Evolutionary conservation across 2,329 filamentous ascomycete genomes (phyloP).

Genomic region (Colletotrichum agaves): DNA sequence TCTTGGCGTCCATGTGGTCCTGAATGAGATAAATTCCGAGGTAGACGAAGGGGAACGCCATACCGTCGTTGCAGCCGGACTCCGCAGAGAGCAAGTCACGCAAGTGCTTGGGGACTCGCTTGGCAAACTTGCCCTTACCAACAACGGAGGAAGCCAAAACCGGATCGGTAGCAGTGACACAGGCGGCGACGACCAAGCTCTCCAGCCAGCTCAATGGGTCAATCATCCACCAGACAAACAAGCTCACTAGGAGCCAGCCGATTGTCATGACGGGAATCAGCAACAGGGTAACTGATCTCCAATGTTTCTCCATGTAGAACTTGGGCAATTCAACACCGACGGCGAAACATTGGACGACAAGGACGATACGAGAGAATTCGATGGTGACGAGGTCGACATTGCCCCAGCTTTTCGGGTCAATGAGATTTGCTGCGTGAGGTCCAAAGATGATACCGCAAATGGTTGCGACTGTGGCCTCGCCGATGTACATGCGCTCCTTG

Average conservation of each 20-base stretch:
- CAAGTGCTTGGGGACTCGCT: slow-evolving; percentile 96
- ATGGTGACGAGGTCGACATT: slow-evolving; percentile 87
- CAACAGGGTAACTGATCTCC: slow-evolving; percentile 89
- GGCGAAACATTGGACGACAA: slow-evolving; percentile 93
- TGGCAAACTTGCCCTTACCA: slow-evolving; percentile 98
- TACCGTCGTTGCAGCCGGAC: slow-evolving; percentile 98
- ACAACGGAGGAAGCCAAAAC: slow-evolving; percentile 97
- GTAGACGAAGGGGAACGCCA: slow-evolving; percentile 99
- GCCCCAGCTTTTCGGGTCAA: slow-evolving; percentile 81
- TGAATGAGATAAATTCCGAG: slow-evolving; percentile 89
- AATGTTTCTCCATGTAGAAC: slow-evolving; percentile 98
- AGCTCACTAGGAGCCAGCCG: slow-evolving; percentile 91
- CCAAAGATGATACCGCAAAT: slow-evolving; percentile 90
- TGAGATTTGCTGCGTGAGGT: slow-evolving; percentile 83
- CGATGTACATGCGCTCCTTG: slow-evolving; percentile 98
- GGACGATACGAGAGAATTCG: slow-evolving; percentile 88
- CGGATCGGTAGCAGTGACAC: slow-evolving; percentile 96
- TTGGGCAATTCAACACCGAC: slow-evolving; percentile 91
- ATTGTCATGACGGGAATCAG: slow-evolving; percentile 97
- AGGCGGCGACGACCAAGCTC: slow-evolving; percentile 86
- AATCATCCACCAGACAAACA: slow-evolving; percentile 95
- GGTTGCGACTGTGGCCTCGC: slow-evolving; percentile 94
- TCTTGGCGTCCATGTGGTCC: slow-evolving; percentile 74
- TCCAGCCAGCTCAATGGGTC: slow-evolving; percentile 86
- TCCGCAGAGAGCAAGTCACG: slow-evolving; percentile 94